These are phyloP conservation scores for Sporothrix humicola DNA, from an alignment of 2,329 filamentous ascomycete species.

Conservation along the genomic window DNA sequence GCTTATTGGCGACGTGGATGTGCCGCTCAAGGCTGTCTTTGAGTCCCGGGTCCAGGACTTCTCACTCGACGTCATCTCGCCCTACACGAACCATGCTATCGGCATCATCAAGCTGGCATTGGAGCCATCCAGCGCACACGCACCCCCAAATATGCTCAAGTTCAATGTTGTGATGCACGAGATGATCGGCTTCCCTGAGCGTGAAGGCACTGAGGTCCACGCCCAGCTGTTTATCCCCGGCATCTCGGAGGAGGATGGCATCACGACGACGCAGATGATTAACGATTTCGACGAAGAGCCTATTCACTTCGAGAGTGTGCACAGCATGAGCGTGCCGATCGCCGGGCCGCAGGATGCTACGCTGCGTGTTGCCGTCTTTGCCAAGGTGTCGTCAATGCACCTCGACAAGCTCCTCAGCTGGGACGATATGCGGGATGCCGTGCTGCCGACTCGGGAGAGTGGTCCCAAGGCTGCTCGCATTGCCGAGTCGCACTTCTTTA, in stretches of 20 bases:
- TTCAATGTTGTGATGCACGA: conserved; percentile 99
- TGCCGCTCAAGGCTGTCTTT: conserved; percentile 90
- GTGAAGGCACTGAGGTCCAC: conserved; percentile 94
- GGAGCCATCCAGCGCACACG: conserved; percentile 91
- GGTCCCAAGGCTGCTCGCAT: conserved; percentile 68
- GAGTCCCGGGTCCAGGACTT: conserved; percentile 95
- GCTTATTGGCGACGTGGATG: conserved; percentile 88
- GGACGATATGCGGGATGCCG: conserved; percentile 93
- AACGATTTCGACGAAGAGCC: conserved; percentile 90
- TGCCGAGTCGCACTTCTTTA: conserved; percentile 89
- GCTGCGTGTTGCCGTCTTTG: conserved; percentile 87
- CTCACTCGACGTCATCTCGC: conserved; percentile 85
- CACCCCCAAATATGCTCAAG: conserved; percentile 89
- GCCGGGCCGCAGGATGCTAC: conserved; percentile 75
- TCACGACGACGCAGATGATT: conserved; percentile 95
- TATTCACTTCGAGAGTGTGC: conserved; percentile 94
- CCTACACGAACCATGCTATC: conserved; percentile 87
- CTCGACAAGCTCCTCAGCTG: conserved; percentile 96
- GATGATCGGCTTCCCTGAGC: conserved; percentile 89
- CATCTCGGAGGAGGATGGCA: conserved; percentile 85
- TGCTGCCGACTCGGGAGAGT: conserved; percentile 61
- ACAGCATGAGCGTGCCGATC: conserved; percentile 93
- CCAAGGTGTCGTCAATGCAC: conserved; percentile 89
- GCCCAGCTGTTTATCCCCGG: conserved; percentile 96
- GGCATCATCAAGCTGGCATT: conserved; percentile 89